Conservation (phyloP, 164 flowering plant species). For the Nymphaea thermarum region DNA sequence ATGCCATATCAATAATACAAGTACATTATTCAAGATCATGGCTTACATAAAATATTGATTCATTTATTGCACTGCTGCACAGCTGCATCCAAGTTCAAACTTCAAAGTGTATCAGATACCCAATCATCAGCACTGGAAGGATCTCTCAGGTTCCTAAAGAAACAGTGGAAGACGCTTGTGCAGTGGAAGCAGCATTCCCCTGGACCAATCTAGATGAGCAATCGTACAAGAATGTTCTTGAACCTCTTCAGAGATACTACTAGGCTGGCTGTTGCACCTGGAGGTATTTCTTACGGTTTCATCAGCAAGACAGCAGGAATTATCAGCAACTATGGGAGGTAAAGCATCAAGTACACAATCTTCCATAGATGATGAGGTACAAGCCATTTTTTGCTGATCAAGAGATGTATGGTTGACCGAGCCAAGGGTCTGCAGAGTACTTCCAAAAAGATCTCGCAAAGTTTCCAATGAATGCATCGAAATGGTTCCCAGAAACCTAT, state of each 20-base stretch:
- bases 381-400: neutral
- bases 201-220: neutral
- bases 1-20: neutral
- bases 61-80: conserved; percentile 63
- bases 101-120: too few species aligned
- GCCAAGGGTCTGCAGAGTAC: conserved; percentile 69
- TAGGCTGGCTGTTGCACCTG: neutral
- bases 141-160: too few species aligned
- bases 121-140: too few species aligned
- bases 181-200: neutral
- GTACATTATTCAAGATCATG: conserved; percentile 2
- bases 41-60: conserved; percentile 86
- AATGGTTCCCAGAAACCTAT: conserved; percentile 76
- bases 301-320: neutral
- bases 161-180: neutral
- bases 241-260: conserved; percentile 10
- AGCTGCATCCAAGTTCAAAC: conserved; percentile 54
- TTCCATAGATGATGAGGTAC: neutral
- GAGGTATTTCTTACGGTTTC: neutral
- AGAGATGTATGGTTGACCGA: conserved; percentile 30
- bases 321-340: neutral
- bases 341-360: neutral
- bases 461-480: conserved; percentile 47
- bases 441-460: conserved; percentile 73
- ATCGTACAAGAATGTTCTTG: conserved; percentile 6